These are phyloP conservation scores for Annulohypoxylon truncatum DNA, from an alignment of 2,329 filamentous ascomycete genomes.

Conservation along the genomic window DNA sequence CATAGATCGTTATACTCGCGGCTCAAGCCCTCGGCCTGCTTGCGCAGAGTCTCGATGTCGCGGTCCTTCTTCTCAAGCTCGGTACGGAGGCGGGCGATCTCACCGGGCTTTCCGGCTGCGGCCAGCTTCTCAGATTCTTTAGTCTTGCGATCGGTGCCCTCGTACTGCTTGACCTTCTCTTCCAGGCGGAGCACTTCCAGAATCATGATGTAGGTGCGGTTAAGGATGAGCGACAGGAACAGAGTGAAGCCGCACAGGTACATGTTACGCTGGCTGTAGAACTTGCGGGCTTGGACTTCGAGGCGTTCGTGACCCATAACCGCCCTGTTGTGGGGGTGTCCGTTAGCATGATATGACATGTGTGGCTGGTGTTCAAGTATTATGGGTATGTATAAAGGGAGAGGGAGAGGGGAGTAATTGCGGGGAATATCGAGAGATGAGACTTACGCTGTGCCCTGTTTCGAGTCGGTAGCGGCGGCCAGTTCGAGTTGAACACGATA, in stretches of 20 bases:
- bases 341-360: constrained; percentile 14
- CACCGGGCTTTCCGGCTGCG: constrained; percentile 77
- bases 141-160: constrained; percentile 69
- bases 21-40: constrained; percentile 86
- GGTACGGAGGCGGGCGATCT: constrained; percentile 76
- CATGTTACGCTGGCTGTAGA: constrained; percentile 99
- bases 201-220: constrained; percentile 99
- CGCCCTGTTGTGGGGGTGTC: constrained; percentile 53
- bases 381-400: not conserved
- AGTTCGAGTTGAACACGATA: constrained; percentile 96
- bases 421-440: not conserved
- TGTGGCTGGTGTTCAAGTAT: not conserved
- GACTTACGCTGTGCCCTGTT: constrained; percentile 60
- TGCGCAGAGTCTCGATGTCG: constrained; percentile 89
- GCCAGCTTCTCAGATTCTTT: constrained; percentile 80
- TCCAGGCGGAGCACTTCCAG: constrained; percentile 91
- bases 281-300: constrained; percentile 99
- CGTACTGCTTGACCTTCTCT: constrained; percentile 87
- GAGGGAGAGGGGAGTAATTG: constrained; percentile 7
- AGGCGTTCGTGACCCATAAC: constrained; percentile 93
- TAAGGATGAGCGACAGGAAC: constrained; percentile 97
- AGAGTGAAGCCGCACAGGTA: constrained; percentile 99
- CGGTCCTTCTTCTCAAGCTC: constrained; percentile 82
- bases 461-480: constrained; percentile 74
- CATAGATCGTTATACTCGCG: constrained; percentile 87